Percentiles rank a stretch among this genome's conserved stretches.
Evolutionary conservation across 306 rosid species (phyloP).

Genomic region (Herpetospermum pedunculosum): DNA sequence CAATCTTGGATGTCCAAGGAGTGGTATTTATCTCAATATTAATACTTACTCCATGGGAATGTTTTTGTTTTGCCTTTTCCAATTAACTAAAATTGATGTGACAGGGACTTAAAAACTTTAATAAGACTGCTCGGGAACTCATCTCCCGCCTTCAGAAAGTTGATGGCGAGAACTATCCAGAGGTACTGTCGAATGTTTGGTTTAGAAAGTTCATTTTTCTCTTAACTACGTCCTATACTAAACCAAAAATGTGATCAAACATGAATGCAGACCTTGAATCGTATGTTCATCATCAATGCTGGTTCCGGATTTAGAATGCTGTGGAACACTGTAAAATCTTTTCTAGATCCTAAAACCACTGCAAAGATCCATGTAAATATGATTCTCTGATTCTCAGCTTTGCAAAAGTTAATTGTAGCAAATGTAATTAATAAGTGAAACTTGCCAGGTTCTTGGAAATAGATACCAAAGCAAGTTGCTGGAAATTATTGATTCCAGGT

Average conservation of each 20-base stretch:
- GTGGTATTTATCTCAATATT: conserved; percentile 43
- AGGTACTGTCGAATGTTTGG: conserved; percentile 30
- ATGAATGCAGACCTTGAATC: conserved; percentile 71
- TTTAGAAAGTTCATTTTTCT: background rate
- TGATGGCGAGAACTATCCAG: conserved; percentile 87
- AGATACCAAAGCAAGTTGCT: conserved; percentile 78
- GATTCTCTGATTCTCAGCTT: conserved; percentile 4
- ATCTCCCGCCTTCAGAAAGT: conserved; percentile 59
- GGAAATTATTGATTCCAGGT: conserved; percentile 82
- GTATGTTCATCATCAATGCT: conserved; percentile 97
- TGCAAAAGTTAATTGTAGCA: conserved; percentile 12
- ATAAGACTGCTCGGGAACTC: conserved; percentile 72
- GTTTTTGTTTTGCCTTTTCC: background rate
- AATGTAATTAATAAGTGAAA: conserved; percentile 9
- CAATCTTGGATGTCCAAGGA: conserved; percentile 90
- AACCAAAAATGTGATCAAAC: background rate
- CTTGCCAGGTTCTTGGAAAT: conserved; percentile 74
- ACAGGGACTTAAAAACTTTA: conserved; percentile 82
- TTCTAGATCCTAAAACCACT: conserved; percentile 90
- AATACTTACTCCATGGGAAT: background rate
- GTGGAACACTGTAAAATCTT: conserved; percentile 88
- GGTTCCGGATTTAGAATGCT: conserved; percentile 91
- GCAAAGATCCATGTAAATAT: conserved; percentile 66
- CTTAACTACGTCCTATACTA: background rate
- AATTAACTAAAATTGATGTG: conserved; percentile 6